Percentiles rank a stretch among this genome's conserved stretches.
Conservation (phyloP, 1,284 basidiomycete genomes). For the Gomphus sp. region DNA sequence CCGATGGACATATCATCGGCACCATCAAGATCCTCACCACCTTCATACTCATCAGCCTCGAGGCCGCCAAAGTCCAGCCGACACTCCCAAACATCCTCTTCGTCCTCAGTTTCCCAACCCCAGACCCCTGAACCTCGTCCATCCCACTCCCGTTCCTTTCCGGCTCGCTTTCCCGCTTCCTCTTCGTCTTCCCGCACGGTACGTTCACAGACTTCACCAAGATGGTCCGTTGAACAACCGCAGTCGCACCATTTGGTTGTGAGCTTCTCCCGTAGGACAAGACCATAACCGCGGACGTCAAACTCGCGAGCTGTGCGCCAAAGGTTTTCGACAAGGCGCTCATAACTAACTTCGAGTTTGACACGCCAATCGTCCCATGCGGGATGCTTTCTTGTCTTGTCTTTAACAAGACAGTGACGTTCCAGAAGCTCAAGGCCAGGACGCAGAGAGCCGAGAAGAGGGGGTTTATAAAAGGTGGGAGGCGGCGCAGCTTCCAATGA, state of each 20-base stretch:
- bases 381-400: conserved; percentile 27
- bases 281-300: conserved; percentile 58
- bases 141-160: conserved; percentile 64
- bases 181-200: conserved; percentile 60
- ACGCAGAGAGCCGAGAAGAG: conserved; percentile 45
- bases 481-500: conserved; percentile 45
- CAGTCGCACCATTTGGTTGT: conserved; percentile 68
- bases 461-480: conserved; percentile 50
- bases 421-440: conserved; percentile 51
- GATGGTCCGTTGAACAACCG: conserved; percentile 64
- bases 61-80: conserved; percentile 50
- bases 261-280: conserved; percentile 57
- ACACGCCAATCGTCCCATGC: conserved; percentile 48
- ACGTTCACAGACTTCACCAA: conserved; percentile 62
- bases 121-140: conserved; percentile 50
- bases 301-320: conserved; percentile 62
- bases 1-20: conserved; percentile 51
- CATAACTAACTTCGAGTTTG: conserved; percentile 53
- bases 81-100: conserved; percentile 64
- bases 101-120: conserved; percentile 60
- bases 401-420: conserved; percentile 43
- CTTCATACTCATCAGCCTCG: conserved; percentile 40
- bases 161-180: conserved; percentile 42
- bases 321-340: conserved; percentile 46
- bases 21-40: conserved; percentile 13